Evolutionary conservation across 805 yeast species (phyloP).

Genomic region (Wickerhamiella hasegawae): DNA sequence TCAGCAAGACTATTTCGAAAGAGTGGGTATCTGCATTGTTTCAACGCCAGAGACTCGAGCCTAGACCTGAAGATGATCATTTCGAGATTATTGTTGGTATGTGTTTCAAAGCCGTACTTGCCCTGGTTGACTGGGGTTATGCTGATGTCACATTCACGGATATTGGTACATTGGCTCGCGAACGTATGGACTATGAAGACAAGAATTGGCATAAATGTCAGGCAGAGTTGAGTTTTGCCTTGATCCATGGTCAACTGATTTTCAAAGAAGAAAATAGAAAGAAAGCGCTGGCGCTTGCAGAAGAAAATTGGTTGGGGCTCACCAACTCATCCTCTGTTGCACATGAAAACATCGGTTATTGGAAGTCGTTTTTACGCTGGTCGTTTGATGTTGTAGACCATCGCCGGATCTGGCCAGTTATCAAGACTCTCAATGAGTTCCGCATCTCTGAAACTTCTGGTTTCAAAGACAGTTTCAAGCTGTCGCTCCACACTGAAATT

Average conservation of each 20-base stretch:
- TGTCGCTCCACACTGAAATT: conserved; percentile 37
- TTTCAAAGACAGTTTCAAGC: conserved; percentile 43
- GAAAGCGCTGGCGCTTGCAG: background rate
- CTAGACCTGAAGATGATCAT: conserved; percentile 33
- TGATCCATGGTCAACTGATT: conserved; percentile 7
- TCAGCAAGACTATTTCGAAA: background rate
- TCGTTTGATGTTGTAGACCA: conserved; percentile 37
- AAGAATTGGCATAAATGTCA: conserved; percentile 60
- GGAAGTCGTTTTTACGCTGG: conserved; percentile 71
- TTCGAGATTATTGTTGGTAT: conserved; percentile 53
- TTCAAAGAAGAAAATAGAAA: background rate
- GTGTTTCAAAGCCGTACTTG: conserved; percentile 34
- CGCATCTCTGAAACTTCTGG: conserved; percentile 42
- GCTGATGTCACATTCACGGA: conserved; percentile 34
- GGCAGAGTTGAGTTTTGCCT: conserved; percentile 35
- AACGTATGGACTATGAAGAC: conserved; percentile 45
- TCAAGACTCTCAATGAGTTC: conserved; percentile 30
- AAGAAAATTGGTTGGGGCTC: background rate
- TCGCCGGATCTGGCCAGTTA: conserved; percentile 45
- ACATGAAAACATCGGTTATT: conserved; percentile 56
- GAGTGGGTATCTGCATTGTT: conserved; percentile 14
- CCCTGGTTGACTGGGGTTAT: conserved; percentile 31
- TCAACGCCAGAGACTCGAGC: conserved; percentile 44
- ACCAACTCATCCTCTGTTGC: conserved; percentile 24
- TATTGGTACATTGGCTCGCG: conserved; percentile 32